Evolutionary conservation across 768 basidiomycete species (phyloP).

Genomic region (Rhizopogon vesiculosus): DNA sequence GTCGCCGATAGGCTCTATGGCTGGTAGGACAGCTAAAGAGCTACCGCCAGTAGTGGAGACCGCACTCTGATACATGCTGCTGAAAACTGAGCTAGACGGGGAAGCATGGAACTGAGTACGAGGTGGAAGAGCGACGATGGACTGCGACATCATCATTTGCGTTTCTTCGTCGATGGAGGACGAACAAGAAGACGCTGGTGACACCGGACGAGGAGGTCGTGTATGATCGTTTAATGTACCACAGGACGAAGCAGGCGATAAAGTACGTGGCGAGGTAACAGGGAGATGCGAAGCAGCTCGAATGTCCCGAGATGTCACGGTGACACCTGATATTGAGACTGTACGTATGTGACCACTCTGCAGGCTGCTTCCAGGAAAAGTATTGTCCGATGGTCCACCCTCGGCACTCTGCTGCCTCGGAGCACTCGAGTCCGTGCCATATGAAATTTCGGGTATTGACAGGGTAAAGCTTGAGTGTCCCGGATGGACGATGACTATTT

Average conservation of each 20-base stretch:
- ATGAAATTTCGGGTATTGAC: conserved; percentile 51
- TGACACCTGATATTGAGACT: conserved; percentile 52
- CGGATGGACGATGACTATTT: conserved; percentile 65
- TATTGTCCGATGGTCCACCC: conserved; percentile 14
- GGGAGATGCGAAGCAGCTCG: conserved; percentile 15
- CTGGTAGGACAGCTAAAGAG: not conserved
- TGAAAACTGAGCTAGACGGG: conserved; percentile 43
- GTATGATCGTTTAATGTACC: conserved; percentile 5
- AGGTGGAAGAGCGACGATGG: conserved; percentile 57
- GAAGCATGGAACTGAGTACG: conserved; percentile 14
- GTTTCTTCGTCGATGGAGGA: conserved; percentile 65
- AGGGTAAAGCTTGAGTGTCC: conserved; percentile 58
- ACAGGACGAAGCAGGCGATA: conserved; percentile 20
- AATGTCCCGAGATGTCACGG: conserved; percentile 47
- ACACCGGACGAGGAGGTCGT: conserved; percentile 15
- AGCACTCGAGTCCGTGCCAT: conserved; percentile 38
- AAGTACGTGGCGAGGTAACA: conserved; percentile 15
- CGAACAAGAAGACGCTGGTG: conserved; percentile 44
- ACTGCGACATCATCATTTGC: conserved; percentile 70
- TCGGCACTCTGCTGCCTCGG: conserved; percentile 15
- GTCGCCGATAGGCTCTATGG: not conserved
- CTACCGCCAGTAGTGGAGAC: conserved; percentile 33
- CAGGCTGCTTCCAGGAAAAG: conserved; percentile 8
- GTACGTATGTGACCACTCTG: conserved; percentile 34
- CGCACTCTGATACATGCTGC: conserved; percentile 80